Conservation (phyloP, 2,329 filamentous ascomycete species). For the Aureobasidium lini region DNA sequence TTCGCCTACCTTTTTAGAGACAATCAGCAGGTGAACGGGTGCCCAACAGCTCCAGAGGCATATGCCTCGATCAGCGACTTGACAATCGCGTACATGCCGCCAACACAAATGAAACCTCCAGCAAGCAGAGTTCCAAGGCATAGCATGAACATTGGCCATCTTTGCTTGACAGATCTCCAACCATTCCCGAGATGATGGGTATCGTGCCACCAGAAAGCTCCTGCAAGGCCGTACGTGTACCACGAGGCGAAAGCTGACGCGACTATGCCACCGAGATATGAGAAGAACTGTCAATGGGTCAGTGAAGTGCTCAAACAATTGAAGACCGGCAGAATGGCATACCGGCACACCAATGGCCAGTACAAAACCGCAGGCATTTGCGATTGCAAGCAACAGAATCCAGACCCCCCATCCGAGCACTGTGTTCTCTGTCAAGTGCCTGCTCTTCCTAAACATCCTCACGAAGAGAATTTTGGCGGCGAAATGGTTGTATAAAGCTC, state of each 20-base stretch:
- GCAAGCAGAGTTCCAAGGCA: slow-evolving; percentile 31
- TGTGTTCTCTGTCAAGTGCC: slow-evolving; percentile 43
- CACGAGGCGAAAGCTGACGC: slow-evolving; percentile 46
- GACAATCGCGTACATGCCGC: slow-evolving; percentile 45
- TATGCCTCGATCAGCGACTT: slow-evolving; percentile 31
- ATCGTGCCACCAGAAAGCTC: slow-evolving; percentile 47
- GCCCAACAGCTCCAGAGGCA: slow-evolving; percentile 21
- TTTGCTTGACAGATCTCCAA: not conserved
- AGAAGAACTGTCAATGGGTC: not conserved
- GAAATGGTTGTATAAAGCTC: slow-evolving; percentile 44
- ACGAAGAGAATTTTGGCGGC: slow-evolving; percentile 47
- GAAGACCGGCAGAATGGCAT: slow-evolving; percentile 32
- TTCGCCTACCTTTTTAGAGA: not conserved
- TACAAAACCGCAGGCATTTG: slow-evolving; percentile 39
- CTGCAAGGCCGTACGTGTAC: slow-evolving; percentile 45
- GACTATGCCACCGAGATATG: slow-evolving; percentile 44
- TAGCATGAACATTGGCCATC: slow-evolving; percentile 26
- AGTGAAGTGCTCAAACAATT: not conserved
- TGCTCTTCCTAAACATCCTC: slow-evolving; percentile 38
- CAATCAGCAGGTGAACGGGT: slow-evolving; percentile 23
- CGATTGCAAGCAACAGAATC: slow-evolving; percentile 39
- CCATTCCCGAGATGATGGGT: slow-evolving; percentile 24
- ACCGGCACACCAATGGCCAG: slow-evolving; percentile 45
- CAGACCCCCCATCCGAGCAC: slow-evolving; percentile 41
- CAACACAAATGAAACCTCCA: slow-evolving; percentile 44